Evolutionary conservation across 345 rosid genomes (phyloP).

Genomic region (Viola odorata): DNA sequence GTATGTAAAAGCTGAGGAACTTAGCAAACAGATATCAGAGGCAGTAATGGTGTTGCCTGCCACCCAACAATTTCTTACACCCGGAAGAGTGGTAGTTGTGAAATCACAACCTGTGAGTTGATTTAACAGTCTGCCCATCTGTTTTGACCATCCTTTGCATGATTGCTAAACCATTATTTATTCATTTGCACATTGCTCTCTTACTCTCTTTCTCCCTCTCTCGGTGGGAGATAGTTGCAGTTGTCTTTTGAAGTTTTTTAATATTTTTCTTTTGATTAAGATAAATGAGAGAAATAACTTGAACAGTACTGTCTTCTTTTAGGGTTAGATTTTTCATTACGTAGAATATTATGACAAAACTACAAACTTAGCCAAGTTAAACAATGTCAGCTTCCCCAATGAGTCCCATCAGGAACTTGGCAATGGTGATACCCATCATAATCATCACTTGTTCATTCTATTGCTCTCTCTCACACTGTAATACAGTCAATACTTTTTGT

Average conservation of each 20-base stretch:
- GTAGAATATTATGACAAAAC: no score
- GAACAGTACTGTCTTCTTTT: no score
- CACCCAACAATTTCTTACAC: slow-evolving; percentile 39
- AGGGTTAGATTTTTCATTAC: no score
- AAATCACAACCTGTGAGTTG: slow-evolving; percentile 69
- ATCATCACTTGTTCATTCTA: no score
- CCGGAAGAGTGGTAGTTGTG: slow-evolving; percentile 84
- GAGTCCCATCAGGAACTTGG: no score
- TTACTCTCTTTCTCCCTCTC: not conserved
- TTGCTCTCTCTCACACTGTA: no score
- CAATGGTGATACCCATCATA: no score
- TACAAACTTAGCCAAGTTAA: no score
- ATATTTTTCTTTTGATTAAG: not conserved
- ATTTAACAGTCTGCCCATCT: not conserved
- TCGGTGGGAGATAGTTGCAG: not conserved
- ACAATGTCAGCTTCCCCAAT: no score
- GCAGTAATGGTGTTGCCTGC: slow-evolving; percentile 57
- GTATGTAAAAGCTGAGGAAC: slow-evolving; percentile 51
- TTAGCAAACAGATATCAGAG: slow-evolving; percentile 43
- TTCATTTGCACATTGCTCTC: no score
- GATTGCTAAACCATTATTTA: not conserved
- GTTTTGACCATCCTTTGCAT: not conserved
- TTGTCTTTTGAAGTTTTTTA: not conserved
- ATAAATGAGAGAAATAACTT: no score
- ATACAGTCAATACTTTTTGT: no score